phyloP scores from a whole-genome alignment of 2,329 filamentous ascomycete genomes.

The Cladosporium sp. region DNA sequence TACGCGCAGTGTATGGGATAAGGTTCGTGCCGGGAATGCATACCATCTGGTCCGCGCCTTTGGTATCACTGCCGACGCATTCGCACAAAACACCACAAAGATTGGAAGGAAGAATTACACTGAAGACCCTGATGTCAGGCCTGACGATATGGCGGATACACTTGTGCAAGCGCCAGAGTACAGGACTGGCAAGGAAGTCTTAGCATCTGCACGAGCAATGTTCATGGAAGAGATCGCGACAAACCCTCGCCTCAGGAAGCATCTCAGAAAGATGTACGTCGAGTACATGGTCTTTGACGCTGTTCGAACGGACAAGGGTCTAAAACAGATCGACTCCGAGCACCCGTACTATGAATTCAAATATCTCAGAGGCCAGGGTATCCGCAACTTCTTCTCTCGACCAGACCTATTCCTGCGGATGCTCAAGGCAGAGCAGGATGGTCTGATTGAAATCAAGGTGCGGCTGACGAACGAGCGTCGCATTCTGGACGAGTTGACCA shows the following conservation, averaged over 20 bases:
- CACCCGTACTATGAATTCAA: conserved; percentile 98
- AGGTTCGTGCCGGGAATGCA: conserved; percentile 73
- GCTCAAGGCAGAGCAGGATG: conserved; percentile 94
- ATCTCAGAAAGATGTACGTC: conserved; percentile 80
- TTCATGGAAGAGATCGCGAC: conserved; percentile 86
- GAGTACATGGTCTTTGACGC: conserved; percentile 80
- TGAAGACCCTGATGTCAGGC: conserved; percentile 75
- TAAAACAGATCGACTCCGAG: conserved; percentile 88
- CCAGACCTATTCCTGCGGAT: conserved; percentile 94
- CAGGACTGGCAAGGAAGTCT: conserved; percentile 67
- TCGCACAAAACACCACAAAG: conserved; percentile 80
- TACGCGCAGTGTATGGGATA: conserved; percentile 75
- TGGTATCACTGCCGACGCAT: conserved; percentile 81
- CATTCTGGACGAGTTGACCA: conserved; percentile 72
- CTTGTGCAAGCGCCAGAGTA: conserved; percentile 69
- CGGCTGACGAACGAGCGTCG: conserved; percentile 70
- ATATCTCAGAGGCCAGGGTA: conserved; percentile 82
- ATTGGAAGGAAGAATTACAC: conserved; percentile 75
- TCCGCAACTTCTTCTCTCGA: conserved; percentile 62
- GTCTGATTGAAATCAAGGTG: conserved; percentile 80
- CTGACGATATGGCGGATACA: conserved; percentile 81
- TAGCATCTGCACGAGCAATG: conserved; percentile 77
- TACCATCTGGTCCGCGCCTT: conserved; percentile 83
- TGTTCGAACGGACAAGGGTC: conserved; percentile 85
- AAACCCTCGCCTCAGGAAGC: conserved; percentile 84